Evolutionary conservation across 805 yeast genomes (phyloP).

Genomic region (Saturnispora zaruensis): DNA sequence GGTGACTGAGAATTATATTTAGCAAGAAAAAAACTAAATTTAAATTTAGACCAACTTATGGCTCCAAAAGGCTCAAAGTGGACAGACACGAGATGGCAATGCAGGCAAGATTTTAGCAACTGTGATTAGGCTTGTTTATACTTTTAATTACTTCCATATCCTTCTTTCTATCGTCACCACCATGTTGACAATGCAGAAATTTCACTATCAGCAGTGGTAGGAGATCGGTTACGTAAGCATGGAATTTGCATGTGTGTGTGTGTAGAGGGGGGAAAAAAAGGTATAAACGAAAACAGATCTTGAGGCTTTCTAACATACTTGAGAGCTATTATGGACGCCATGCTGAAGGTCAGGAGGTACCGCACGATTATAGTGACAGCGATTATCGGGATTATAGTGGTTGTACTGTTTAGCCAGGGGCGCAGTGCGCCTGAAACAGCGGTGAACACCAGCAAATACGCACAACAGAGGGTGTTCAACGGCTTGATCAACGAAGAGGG

Average conservation of each 20-base stretch:
- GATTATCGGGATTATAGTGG: not conserved
- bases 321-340: not conserved
- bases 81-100: not conserved
- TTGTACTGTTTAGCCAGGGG: not conserved
- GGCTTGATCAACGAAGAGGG: constrained; percentile 7
- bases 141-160: too few species aligned
- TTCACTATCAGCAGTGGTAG: not conserved
- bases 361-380: not conserved
- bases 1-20: too few species aligned
- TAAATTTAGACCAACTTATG: not conserved
- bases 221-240: not conserved
- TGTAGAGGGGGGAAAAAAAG: not conserved
- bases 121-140: too few species aligned
- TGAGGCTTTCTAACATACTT: not conserved
- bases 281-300: not conserved
- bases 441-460: not conserved
- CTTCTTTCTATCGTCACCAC: too few species aligned
- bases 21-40: too few species aligned
- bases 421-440: not conserved
- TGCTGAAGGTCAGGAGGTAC: not conserved
- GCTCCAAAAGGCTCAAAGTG: not conserved
- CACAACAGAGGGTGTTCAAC: not conserved
- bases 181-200: not conserved
- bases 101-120: too few species aligned
- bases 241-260: not conserved